Evolutionary conservation across 73 alveolate genomes (phyloP).

Genomic region (Stentor roeselii): DNA sequence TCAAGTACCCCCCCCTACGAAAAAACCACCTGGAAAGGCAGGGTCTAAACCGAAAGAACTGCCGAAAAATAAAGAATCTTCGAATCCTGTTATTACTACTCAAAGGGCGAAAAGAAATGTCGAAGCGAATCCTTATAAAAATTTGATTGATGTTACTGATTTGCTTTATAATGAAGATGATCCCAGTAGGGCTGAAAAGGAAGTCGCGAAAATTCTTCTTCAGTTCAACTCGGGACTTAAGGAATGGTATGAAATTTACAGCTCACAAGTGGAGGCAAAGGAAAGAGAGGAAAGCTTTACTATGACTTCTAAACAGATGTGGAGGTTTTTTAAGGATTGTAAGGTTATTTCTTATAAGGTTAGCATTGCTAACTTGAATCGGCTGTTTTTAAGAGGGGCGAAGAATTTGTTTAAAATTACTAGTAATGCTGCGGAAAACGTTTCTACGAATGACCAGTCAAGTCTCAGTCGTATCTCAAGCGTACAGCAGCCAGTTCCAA

Average conservation of each 20-base stretch:
- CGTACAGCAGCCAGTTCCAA: neutral
- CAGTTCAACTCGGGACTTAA: constrained; percentile 84
- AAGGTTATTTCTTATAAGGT: constrained; percentile 74
- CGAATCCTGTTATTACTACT: neutral
- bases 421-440: constrained; percentile 20
- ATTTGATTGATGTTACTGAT: constrained; percentile 88
- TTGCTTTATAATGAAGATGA: constrained; percentile 79
- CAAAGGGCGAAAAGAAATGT: constrained; percentile 67
- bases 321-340: constrained; percentile 90
- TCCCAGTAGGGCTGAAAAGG: constrained; percentile 67
- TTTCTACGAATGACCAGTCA: constrained; percentile 14
- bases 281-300: constrained; percentile 60
- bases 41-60: neutral
- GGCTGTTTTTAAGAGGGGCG: constrained; percentile 81
- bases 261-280: constrained; percentile 50
- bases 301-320: constrained; percentile 75
- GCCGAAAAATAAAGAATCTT: neutral
- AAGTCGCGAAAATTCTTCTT: constrained; percentile 82
- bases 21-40: constrained; percentile 33
- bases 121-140: constrained; percentile 90
- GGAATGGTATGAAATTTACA: constrained; percentile 76
- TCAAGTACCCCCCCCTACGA: constrained; percentile 18
- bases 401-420: constrained; percentile 60
- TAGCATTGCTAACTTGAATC: constrained; percentile 77
- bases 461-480: neutral